These are phyloP conservation scores for Claviceps sp. DNA, from an alignment of 2,329 filamentous ascomycete species.

Conservation along the genomic window DNA sequence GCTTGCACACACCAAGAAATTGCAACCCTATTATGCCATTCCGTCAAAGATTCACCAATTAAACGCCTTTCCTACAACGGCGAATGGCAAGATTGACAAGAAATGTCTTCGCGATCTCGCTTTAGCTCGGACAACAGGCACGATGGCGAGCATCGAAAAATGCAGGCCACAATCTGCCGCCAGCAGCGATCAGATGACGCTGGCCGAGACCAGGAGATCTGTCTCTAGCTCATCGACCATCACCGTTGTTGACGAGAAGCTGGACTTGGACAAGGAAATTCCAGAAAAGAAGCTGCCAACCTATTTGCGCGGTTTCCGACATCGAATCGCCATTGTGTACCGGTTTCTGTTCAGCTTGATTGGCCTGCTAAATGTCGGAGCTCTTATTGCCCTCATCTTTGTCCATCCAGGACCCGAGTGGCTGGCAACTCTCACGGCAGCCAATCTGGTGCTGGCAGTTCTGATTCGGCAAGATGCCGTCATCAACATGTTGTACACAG, in stretches of 20 bases:
- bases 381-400: slow-evolving; percentile 28
- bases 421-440: slow-evolving; percentile 29
- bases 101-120: slow-evolving; percentile 25
- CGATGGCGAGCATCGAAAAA: background rate
- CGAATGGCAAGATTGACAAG: slow-evolving; percentile 46
- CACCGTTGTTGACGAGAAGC: slow-evolving; percentile 17
- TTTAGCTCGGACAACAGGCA: slow-evolving; percentile 4
- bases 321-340: slow-evolving; percentile 38
- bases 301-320: slow-evolving; percentile 25
- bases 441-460: slow-evolving; percentile 36
- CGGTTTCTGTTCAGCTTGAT: slow-evolving; percentile 42
- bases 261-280: slow-evolving; percentile 18
- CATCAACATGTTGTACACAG: slow-evolving; percentile 35
- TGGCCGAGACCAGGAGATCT: slow-evolving; percentile 16
- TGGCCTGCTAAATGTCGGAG: slow-evolving; percentile 35
- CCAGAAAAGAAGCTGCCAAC: slow-evolving; percentile 27
- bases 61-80: slow-evolving; percentile 32
- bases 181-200: slow-evolving; percentile 9
- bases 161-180: background rate
- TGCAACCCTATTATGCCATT: slow-evolving; percentile 42
- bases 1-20: slow-evolving; percentile 24
- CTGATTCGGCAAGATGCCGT: slow-evolving; percentile 39
- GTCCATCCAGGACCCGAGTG: slow-evolving; percentile 20
- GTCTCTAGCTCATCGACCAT: slow-evolving; percentile 18
- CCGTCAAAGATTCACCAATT: slow-evolving; percentile 32